Conservation (phyloP, 2,329 filamentous ascomycete genomes). For the Fusarium musae region DNA sequence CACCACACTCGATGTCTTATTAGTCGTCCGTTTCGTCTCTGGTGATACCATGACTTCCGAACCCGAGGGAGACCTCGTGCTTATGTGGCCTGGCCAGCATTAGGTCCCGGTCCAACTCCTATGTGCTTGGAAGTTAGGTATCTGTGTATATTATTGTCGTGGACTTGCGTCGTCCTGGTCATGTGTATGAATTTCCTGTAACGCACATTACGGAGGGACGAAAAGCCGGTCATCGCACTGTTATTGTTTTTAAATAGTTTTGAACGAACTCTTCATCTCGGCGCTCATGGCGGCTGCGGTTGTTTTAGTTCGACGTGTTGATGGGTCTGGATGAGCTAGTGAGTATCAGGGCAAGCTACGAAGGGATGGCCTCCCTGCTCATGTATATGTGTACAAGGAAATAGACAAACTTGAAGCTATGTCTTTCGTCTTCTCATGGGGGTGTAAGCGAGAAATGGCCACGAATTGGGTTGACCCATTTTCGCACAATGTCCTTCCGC, state of each 20-base stretch:
- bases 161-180: slow-evolving; percentile 29
- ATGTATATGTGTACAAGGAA: slow-evolving; percentile 50
- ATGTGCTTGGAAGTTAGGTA: slow-evolving; percentile 15
- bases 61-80: slow-evolving; percentile 4
- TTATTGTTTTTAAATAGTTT: slow-evolving; percentile 29
- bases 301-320: slow-evolving; percentile 32
- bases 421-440: background rate
- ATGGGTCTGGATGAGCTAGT: slow-evolving; percentile 35
- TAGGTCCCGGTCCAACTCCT: slow-evolving; percentile 10
- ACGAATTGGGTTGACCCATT: background rate
- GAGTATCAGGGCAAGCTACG: slow-evolving; percentile 27
- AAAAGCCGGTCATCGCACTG: slow-evolving; percentile 16
- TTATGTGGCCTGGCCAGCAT: slow-evolving; percentile 18
- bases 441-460: background rate
- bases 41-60: slow-evolving; percentile 34
- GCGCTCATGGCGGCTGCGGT: slow-evolving; percentile 16
- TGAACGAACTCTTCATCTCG: slow-evolving; percentile 26
- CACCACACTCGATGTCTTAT: slow-evolving; percentile 46
- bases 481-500: background rate
- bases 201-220: slow-evolving; percentile 23
- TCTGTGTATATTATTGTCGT: slow-evolving; percentile 47
- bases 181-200: slow-evolving; percentile 30
- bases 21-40: slow-evolving; percentile 42
- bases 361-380: slow-evolving; percentile 36
- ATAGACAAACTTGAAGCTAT: slow-evolving; percentile 46